Evolutionary conservation across 2,329 filamentous ascomycete genomes (phyloP), one percentile per base, ranked within the genome.

Genomic region (Phyllosticta citribraziliensis): DNA sequence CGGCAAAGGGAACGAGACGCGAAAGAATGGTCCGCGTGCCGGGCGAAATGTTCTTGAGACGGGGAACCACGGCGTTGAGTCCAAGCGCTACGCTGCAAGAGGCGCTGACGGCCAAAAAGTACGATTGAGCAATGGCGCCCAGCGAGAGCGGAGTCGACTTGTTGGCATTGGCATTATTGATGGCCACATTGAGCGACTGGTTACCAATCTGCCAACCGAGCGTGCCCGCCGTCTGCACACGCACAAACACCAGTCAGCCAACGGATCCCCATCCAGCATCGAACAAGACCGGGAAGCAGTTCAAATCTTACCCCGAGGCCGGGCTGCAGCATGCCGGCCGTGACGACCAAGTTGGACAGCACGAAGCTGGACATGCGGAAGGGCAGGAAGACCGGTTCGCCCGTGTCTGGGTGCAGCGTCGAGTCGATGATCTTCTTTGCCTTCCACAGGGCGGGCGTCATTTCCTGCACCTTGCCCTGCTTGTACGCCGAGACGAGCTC

Each of bases 331-430:
- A 99, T 99, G 69, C 94, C 94, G 6, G 87, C 93, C 54, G 94
- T 99, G 64, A 97, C 93, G 62, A 97, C 81, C 73, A 99, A 78
- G 76, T 99, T 99, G 65, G 92, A 92, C 60, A 97, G 76, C 60
- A 96, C 91, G 73, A 94, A 99, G 76, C 84, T 89, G 57, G 93
- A 97, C 94, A 99, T 99, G 73, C 94, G 89, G 74, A 97, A 97
- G 20, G 94, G 94, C 19, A 99, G 82, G 68, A 97, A 84, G 65
- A 99, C 92, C 55, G 93, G 88, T 73, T 92, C 81, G 66, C 94
- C 94, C 19, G 92, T 97, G 75, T 99, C 94, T 66, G 94, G 94
- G 74, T 99, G 94, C 66, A 99, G 78, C 14, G 94, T 99, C 64
- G 94, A 93, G 75, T 99, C 94, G 61, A 97, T 89, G 66, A 96